Conservation (phyloP, 805 yeast genomes). For the Jamesozyma hellenica region DNA sequence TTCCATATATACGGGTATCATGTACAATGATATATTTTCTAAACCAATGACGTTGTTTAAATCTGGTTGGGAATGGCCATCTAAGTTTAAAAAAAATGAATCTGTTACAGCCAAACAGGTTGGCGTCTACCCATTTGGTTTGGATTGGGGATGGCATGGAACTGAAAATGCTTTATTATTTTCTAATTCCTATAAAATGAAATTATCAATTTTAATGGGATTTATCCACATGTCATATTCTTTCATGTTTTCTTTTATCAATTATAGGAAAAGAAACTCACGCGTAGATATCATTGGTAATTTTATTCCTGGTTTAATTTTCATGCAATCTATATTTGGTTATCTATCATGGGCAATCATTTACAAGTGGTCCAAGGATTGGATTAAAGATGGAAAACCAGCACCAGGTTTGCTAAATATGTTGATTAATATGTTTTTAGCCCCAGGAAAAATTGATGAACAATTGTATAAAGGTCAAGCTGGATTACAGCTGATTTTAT, state of each 20-base stretch:
- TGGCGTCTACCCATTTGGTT: conserved; percentile 73
- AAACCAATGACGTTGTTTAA: conserved; percentile 78
- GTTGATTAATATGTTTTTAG: conserved; percentile 88
- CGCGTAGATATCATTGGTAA: conserved; percentile 80
- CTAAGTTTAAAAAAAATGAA: conserved; percentile 57
- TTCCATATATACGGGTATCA: conserved; percentile 89
- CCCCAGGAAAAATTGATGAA: conserved; percentile 84
- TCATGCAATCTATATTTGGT: conserved; percentile 95
- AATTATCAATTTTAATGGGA: conserved; percentile 89
- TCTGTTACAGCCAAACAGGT: conserved; percentile 52
- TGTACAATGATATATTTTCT: conserved; percentile 91
- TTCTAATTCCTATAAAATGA: conserved; percentile 95
- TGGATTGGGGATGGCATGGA: conserved; percentile 96
- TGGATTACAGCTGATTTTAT: conserved; percentile 57
- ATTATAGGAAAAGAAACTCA: conserved; percentile 59
- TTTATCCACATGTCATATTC: conserved; percentile 91
- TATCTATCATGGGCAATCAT: conserved; percentile 77
- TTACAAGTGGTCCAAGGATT: conserved; percentile 90
- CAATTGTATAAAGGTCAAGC: conserved; percentile 74
- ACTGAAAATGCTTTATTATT: conserved; percentile 84
- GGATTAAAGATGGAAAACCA: conserved; percentile 64
- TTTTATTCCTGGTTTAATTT: conserved; percentile 85
- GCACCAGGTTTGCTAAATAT: conserved; percentile 93
- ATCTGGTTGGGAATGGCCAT: conserved; percentile 94
- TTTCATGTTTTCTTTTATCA: conserved; percentile 72